A percentile compares a stretch with the other conserved stretches of the same genome.
phyloP scores from a whole-genome alignment of 2,329 filamentous ascomycete species.

The Monosporascus sp. region DNA sequence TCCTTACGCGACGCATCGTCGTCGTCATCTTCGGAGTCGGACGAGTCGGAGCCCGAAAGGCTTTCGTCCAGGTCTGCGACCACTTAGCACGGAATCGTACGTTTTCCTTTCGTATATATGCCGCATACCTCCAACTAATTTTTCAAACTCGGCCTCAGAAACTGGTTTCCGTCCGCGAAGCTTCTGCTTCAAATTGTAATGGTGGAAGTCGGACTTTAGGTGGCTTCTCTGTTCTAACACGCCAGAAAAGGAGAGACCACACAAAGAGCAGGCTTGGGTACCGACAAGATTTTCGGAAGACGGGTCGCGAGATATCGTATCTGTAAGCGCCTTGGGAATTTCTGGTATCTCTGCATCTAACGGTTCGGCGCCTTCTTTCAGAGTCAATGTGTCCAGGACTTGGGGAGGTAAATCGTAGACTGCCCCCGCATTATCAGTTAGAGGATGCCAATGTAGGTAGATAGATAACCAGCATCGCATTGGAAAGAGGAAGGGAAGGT shows the following conservation, averaged over 20 bases:
- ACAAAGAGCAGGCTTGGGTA: slow-evolving; percentile 76
- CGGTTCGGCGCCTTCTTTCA: slow-evolving; percentile 41
- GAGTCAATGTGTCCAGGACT: slow-evolving; percentile 62
- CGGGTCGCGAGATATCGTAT: slow-evolving; percentile 11
- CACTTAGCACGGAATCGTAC: not conserved
- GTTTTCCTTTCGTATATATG: not conserved
- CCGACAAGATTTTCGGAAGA: slow-evolving; percentile 42
- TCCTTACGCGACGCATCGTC: slow-evolving; percentile 49
- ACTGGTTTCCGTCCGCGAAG: slow-evolving; percentile 67
- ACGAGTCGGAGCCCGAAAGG: slow-evolving; percentile 78
- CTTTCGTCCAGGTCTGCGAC: slow-evolving; percentile 72
- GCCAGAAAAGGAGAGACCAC: slow-evolving; percentile 63
- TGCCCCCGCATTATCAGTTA: slow-evolving; percentile 30
- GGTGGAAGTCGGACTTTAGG: slow-evolving; percentile 83
- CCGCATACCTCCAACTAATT: slow-evolving; percentile 56
- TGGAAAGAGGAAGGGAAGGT: not conserved
- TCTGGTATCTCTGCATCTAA: slow-evolving; percentile 25
- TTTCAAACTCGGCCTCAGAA: slow-evolving; percentile 78
- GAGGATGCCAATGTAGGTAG: slow-evolving; percentile 4
- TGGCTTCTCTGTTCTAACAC: slow-evolving; percentile 81
- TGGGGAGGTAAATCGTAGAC: slow-evolving; percentile 79
- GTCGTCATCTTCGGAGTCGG: slow-evolving; percentile 63
- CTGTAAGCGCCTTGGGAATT: slow-evolving; percentile 18
- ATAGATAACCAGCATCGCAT: not conserved
- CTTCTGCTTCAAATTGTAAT: slow-evolving; percentile 93